phyloP scores from a whole-genome alignment of 805 yeast species.

The Kazachstania africana region DNA sequence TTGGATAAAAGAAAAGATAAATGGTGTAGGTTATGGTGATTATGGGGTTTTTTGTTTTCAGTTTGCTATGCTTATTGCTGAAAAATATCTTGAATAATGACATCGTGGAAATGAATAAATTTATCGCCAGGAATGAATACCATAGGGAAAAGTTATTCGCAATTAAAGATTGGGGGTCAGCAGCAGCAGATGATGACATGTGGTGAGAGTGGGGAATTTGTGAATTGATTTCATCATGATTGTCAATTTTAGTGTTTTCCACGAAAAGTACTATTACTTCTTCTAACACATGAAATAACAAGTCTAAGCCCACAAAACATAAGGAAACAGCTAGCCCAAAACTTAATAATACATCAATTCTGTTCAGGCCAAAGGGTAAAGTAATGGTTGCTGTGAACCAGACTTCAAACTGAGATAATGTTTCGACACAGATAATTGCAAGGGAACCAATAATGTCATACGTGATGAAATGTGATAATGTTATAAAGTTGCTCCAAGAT shows the following conservation, averaged over 20 bases:
- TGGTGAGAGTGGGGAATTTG: conserved; percentile 27
- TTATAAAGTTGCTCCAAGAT: conserved; percentile 50
- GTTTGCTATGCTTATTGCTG: conserved; percentile 19
- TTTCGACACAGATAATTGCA: conserved; percentile 57
- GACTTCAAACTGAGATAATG: conserved; percentile 83
- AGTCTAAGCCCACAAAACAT: conserved; percentile 82
- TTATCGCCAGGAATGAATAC: conserved; percentile 14
- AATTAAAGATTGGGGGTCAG: not conserved
- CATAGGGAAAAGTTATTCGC: conserved; percentile 13
- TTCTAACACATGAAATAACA: conserved; percentile 78
- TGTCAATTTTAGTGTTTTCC: conserved; percentile 13
- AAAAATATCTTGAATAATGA: conserved; percentile 18
- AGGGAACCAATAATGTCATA: conserved; percentile 77
- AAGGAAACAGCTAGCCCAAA: conserved; percentile 79
- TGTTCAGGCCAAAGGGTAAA: conserved; percentile 88
- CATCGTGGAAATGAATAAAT: conserved; percentile 13
- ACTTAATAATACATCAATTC: conserved; percentile 78
- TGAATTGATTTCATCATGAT: conserved; percentile 24
- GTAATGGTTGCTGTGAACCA: conserved; percentile 77
- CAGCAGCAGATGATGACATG: conserved; percentile 3
- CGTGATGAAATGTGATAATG: conserved; percentile 76
- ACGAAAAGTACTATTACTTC: conserved; percentile 41
- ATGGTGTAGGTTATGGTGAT: conserved; percentile 22
- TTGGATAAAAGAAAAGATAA: conserved; percentile 20
- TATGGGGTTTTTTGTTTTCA: conserved; percentile 25